A percentile compares a stretch with the other conserved stretches of the same genome.
Conservation (phyloP, 1,284 basidiomycete genomes). For the Amylostereum chailletii region DNA sequence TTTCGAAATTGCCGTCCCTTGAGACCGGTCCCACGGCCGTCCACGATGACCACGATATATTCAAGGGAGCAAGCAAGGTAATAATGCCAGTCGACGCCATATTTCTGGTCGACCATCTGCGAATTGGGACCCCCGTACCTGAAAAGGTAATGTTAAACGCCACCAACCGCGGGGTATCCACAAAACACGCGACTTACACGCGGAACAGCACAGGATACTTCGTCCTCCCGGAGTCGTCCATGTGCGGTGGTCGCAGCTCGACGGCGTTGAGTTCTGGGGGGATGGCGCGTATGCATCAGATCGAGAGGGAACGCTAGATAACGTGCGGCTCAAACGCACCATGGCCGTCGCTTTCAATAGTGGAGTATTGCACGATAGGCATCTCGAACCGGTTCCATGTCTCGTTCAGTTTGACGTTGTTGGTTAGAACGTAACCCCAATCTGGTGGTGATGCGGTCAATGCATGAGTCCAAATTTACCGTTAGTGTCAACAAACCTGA, state of each 20-base stretch:
- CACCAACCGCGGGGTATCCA: background rate
- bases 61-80: slow-evolving; percentile 78
- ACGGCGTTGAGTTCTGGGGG: slow-evolving; percentile 72
- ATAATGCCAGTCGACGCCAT: slow-evolving; percentile 76
- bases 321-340: slow-evolving; percentile 39
- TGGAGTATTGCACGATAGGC: slow-evolving; percentile 62
- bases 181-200: slow-evolving; percentile 44
- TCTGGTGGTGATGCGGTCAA: slow-evolving; percentile 24
- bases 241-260: slow-evolving; percentile 84
- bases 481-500: slow-evolving; percentile 11
- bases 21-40: slow-evolving; percentile 92
- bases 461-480: slow-evolving; percentile 25
- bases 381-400: slow-evolving; percentile 67
- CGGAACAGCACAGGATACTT: slow-evolving; percentile 91
- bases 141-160: background rate
- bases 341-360: slow-evolving; percentile 72
- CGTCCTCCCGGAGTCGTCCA: slow-evolving; percentile 87
- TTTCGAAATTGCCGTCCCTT: slow-evolving; percentile 80
- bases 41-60: slow-evolving; percentile 83
- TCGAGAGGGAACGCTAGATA: background rate
- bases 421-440: slow-evolving; percentile 58
- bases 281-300: slow-evolving; percentile 3
- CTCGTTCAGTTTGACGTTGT: slow-evolving; percentile 66
- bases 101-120: slow-evolving; percentile 67
- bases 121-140: slow-evolving; percentile 89